phyloP scores from a whole-genome alignment of 768 basidiomycete genomes.

The Tulasnella sp. region DNA sequence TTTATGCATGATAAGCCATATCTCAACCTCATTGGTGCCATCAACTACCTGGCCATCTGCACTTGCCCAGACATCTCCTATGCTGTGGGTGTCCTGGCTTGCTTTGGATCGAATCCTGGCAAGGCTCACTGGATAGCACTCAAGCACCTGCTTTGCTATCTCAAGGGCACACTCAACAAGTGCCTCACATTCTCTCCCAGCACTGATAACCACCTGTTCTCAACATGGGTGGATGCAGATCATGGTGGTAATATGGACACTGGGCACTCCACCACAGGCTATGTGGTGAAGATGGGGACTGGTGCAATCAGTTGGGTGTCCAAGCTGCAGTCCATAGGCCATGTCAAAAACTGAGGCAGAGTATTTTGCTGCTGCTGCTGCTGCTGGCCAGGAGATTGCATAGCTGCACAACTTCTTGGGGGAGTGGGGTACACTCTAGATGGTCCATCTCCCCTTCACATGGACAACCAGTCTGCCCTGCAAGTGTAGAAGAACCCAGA shows the following conservation, averaged over 20 bases:
- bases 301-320: constrained; percentile 22
- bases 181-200: neutral
- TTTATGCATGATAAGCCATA: constrained; percentile 20
- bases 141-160: constrained; percentile 7
- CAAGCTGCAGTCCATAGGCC: constrained; percentile 21
- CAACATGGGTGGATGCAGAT: constrained; percentile 24
- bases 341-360: constrained; percentile 24
- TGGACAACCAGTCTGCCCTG: constrained; percentile 16
- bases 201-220: neutral
- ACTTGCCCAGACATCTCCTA: constrained; percentile 15
- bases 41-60: neutral
- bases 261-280: constrained; percentile 24
- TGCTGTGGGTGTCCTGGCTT: constrained; percentile 8
- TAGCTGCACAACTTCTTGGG: constrained; percentile 7
- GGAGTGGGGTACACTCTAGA: neutral
- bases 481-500: constrained; percentile 2
- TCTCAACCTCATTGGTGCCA: neutral
- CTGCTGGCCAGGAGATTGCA: neutral
- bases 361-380: constrained; percentile 18
- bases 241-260: constrained; percentile 21
- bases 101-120: constrained; percentile 14
- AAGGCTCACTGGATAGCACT: constrained; percentile 6
- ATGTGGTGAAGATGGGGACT: constrained; percentile 22
- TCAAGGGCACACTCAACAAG: constrained; percentile 1
- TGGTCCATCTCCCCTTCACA: neutral